These are phyloP conservation scores for Ascochyta pisi DNA, from an alignment of 2,329 filamentous ascomycete species.

Conservation along the genomic window DNA sequence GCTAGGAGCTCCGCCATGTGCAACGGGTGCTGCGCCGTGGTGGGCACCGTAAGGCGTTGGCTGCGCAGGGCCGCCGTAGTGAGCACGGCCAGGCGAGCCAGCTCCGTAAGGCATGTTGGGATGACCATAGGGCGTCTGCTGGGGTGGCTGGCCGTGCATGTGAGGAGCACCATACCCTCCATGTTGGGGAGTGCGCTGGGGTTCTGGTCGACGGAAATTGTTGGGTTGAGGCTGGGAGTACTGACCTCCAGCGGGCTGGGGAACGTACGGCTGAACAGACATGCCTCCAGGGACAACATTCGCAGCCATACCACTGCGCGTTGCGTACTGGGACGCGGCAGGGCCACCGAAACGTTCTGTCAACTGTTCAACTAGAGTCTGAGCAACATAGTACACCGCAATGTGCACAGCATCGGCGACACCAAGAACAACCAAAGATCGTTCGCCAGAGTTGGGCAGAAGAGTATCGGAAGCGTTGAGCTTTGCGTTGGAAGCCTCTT, in stretches of 20 bases:
- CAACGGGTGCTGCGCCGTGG: constrained; percentile 56
- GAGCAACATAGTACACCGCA: constrained; percentile 97
- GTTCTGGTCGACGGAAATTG: constrained; percentile 73
- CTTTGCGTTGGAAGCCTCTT: constrained; percentile 94
- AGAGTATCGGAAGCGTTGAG: constrained; percentile 96
- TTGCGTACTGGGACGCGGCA: constrained; percentile 96
- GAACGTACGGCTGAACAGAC: constrained; percentile 98
- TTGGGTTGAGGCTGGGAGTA: constrained; percentile 93
- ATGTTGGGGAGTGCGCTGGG: constrained; percentile 77
- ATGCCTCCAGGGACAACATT: constrained; percentile 95
- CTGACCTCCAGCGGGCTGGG: constrained; percentile 89
- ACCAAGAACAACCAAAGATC: constrained; percentile 96
- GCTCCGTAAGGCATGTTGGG: constrained; percentile 81
- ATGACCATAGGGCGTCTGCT: constrained; percentile 53
- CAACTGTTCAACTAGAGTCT: constrained; percentile 95
- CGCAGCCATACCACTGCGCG: constrained; percentile 88
- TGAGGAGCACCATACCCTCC: constrained; percentile 71
- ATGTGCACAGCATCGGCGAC: constrained; percentile 99
- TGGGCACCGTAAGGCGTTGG: constrained; percentile 72
- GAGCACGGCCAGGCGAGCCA: constrained; percentile 70
- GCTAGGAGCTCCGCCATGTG: constrained; percentile 72
- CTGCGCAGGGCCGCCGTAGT: constrained; percentile 80
- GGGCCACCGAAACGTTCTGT: constrained; percentile 96
- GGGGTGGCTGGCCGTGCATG: constrained; percentile 69
- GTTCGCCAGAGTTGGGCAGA: constrained; percentile 91